These are phyloP conservation scores for Tetradesmus obliquus DNA, from an alignment of 139 green algal species.

Conservation along the genomic window DNA sequence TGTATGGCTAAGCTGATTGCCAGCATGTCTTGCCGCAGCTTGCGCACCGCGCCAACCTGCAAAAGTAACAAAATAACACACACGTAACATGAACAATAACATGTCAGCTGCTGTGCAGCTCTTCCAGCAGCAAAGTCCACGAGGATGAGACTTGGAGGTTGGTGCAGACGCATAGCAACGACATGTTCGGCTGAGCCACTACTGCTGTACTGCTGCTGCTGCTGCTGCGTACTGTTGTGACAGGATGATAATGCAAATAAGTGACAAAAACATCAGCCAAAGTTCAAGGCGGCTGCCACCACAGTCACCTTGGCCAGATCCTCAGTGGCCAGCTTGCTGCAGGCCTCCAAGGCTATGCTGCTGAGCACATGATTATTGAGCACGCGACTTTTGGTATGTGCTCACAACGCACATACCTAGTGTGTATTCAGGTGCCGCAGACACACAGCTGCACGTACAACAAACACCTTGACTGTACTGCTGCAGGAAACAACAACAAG, in stretches of 20 bases:
- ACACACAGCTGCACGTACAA: too few species aligned
- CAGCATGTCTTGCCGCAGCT: conserved; percentile 67
- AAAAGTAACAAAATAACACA: not conserved
- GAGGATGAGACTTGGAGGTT: too few species aligned
- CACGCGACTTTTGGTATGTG: too few species aligned
- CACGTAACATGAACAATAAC: too few species aligned
- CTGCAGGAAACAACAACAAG: too few species aligned
- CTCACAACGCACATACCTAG: too few species aligned
- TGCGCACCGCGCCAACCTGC: conserved; percentile 66
- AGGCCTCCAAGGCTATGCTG: conserved; percentile 57
- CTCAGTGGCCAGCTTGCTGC: conserved; percentile 68
- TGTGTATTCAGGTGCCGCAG: too few species aligned
- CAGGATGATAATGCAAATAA: too few species aligned
- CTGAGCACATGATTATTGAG: too few species aligned
- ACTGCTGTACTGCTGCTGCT: not conserved
- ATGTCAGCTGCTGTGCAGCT: conserved; percentile 54
- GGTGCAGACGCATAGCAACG: not conserved
- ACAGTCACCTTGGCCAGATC: conserved; percentile 52
- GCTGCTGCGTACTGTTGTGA: not conserved
- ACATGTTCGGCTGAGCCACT: not conserved
- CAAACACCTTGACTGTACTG: too few species aligned
- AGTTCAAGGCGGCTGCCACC: too few species aligned
- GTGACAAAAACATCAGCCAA: too few species aligned
- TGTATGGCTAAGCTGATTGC: conserved; percentile 51
- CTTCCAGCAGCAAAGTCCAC: conserved; percentile 51